phyloP scores from a whole-genome alignment of 495 filamentous ascomycete genomes.

The Pyrenula aspistea region DNA sequence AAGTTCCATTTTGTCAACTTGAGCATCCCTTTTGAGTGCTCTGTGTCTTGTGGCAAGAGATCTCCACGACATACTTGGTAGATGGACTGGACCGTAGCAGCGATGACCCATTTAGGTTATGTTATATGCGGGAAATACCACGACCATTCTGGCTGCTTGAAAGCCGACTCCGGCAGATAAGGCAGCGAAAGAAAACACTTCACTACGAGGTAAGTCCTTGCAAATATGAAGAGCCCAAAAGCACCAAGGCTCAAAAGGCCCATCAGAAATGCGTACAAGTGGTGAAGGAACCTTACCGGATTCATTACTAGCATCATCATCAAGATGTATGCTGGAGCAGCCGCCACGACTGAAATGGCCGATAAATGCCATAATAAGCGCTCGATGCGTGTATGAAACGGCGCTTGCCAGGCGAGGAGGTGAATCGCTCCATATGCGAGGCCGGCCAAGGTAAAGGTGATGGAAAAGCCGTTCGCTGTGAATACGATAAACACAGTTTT shows the following conservation, averaged over 20 bases:
- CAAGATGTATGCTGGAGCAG: neutral
- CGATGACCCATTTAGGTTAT: neutral
- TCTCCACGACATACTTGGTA: too few species aligned
- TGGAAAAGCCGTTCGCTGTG: neutral
- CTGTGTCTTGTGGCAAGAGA: too few species aligned
- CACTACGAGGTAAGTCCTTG: conserved; percentile 13
- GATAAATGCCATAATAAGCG: conserved; percentile 8
- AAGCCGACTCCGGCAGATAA: conserved; percentile 9
- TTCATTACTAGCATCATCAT: neutral
- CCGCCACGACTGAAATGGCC: neutral
- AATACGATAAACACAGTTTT: too few species aligned
- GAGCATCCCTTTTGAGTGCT: too few species aligned
- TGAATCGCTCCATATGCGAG: conserved; percentile 9
- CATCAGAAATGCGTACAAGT: neutral
- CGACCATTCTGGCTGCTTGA: conserved; percentile 5
- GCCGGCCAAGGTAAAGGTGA: neutral
- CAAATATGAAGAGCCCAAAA: conserved; percentile 4
- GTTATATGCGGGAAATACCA: neutral
- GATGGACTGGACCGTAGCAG: too few species aligned
- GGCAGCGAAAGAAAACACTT: conserved; percentile 15
- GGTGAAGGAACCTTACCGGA: neutral
- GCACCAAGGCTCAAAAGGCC: neutral
- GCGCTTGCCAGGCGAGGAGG: conserved; percentile 6
- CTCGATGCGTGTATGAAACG: conserved; percentile 6
- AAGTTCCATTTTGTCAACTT: too few species aligned